Conservation (phyloP, 306 rosid genomes). For the Ormosia emarginata region DNA sequence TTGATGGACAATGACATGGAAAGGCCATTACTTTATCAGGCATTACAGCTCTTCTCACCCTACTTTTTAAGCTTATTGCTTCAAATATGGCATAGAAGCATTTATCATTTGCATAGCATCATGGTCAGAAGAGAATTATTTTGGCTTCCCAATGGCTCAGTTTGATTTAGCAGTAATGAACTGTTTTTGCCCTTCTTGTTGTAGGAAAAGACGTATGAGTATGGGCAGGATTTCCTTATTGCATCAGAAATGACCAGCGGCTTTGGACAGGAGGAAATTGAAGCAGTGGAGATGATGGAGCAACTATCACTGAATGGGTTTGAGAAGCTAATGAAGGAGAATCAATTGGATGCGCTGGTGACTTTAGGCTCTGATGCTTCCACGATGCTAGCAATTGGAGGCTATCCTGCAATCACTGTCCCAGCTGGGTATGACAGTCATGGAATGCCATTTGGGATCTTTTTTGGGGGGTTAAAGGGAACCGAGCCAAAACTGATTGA, state of each 20-base stretch:
- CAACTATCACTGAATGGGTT: conserved; percentile 41
- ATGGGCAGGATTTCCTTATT: conserved; percentile 48
- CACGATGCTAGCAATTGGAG: conserved; percentile 41
- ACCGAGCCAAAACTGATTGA: conserved; percentile 43
- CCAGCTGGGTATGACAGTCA: conserved; percentile 42
- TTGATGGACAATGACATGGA: neutral
- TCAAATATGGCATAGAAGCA: neutral
- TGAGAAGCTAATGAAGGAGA: conserved; percentile 40
- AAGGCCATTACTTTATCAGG: neutral
- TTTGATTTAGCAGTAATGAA: neutral
- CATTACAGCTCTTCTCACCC: neutral
- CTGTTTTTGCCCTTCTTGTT: neutral
- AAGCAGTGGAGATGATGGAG: conserved; percentile 29
- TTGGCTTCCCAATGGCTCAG: neutral
- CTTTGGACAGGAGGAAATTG: conserved; percentile 31
- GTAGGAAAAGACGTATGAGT: conserved; percentile 49
- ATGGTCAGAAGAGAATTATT: neutral
- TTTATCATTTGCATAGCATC: neutral
- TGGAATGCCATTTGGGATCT: conserved; percentile 45
- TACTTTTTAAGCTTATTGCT: neutral
- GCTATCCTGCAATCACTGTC: conserved; percentile 49
- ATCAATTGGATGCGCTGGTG: conserved; percentile 48
- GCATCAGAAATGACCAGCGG: conserved; percentile 48
- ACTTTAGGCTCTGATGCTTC: conserved; percentile 21
- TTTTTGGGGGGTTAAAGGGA: conserved; percentile 49